Percentiles rank a stretch among this genome's conserved stretches.
Evolutionary conservation across 2,329 filamentous ascomycete species (phyloP).

Genomic region (Periconia macrospinosa): DNA sequence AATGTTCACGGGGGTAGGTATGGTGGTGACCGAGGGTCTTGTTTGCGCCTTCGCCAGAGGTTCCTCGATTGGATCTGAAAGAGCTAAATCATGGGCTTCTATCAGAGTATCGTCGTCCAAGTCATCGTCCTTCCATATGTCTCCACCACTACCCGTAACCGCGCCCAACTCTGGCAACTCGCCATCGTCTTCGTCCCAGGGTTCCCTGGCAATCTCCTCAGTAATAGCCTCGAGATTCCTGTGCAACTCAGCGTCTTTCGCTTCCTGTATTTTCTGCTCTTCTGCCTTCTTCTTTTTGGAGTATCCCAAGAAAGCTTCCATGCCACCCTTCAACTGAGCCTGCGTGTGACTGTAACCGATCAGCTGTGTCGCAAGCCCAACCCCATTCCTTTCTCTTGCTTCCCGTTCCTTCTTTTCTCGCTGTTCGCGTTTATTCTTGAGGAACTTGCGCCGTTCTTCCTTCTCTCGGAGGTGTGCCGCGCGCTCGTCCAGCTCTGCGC

Average conservation of each 20-base stretch:
- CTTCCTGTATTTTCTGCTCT: conserved; percentile 14
- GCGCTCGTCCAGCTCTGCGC: conserved; percentile 33
- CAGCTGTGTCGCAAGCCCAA: conserved; percentile 43
- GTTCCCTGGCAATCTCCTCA: conserved; percentile 31
- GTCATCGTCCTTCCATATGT: conserved; percentile 31
- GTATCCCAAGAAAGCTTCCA: conserved; percentile 40
- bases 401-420: conserved; percentile 35
- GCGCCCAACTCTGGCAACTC: conserved; percentile 12
- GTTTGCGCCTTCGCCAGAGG: not conserved
- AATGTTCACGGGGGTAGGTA: conserved; percentile 1
- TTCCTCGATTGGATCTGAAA: conserved; percentile 28
- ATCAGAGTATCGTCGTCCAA: conserved; percentile 38
- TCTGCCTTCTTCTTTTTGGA: conserved; percentile 23
- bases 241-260: conserved; percentile 19
- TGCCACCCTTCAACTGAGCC: conserved; percentile 39
- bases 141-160: conserved; percentile 2
- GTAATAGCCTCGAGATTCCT: conserved; percentile 24
- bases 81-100: conserved; percentile 28
- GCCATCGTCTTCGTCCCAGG: conserved; percentile 32
- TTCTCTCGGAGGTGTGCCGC: conserved; percentile 35
- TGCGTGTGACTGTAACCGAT: conserved; percentile 44
- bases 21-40: not conserved
- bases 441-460: conserved; percentile 30
- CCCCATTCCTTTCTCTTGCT: conserved; percentile 29
- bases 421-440: conserved; percentile 35